Base-by-base conservation (phyloP, 805 yeast genomes). In the Ogataea nakhonphanomensis region DNA sequence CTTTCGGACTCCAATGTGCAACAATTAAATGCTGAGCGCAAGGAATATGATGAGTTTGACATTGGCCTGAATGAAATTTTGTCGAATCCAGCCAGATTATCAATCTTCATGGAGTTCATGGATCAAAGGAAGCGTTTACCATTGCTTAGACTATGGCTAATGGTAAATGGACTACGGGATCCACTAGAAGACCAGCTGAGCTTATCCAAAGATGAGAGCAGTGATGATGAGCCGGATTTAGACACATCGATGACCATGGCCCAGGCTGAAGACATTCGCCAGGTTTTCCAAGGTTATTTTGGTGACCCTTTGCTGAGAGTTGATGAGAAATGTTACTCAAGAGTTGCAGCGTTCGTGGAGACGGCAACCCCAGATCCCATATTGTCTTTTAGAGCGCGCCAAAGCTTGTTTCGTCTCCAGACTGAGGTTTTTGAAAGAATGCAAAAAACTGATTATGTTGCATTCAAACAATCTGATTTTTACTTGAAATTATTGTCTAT, bases 151-250 rank as follows among this genome's bases (percentile, higher is more conserved):
- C 79, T 78, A 45, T 84, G 89, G 87, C 57, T 74, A 4, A 71
- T 76, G 2, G 81, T 87, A 2, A 84, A 86, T 45, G 68, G 74
- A 0, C 71, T 86, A 27, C 77, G 79, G 50, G 84, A 84, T 35
- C 95, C 96, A 0, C 59, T 89, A 12, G 86, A 80, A 46, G 84
- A 74, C 42, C 24, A 56, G 25, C 48, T 44, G 17, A 44, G 43
- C 30, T 54, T 15, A 41, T 53, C 62, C 10, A 51, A 53, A 25
- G 54, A 56, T 9, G 58, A 57, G 10, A 62, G 58, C 29, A 57
- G 52, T 33, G 55, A 53, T 15, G 55, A 51, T 11, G 57, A 60
- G 7, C 46, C 36, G 3, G 45, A 51, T 3, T 15, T 37, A 17
- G 46, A 49, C 25, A 48, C 43, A 32, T 47, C 53, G 25, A 45